These are phyloP conservation scores for Cyclotella kingstonii DNA, from an alignment of 108 stramenopile species.

Conservation along the genomic window DNA sequence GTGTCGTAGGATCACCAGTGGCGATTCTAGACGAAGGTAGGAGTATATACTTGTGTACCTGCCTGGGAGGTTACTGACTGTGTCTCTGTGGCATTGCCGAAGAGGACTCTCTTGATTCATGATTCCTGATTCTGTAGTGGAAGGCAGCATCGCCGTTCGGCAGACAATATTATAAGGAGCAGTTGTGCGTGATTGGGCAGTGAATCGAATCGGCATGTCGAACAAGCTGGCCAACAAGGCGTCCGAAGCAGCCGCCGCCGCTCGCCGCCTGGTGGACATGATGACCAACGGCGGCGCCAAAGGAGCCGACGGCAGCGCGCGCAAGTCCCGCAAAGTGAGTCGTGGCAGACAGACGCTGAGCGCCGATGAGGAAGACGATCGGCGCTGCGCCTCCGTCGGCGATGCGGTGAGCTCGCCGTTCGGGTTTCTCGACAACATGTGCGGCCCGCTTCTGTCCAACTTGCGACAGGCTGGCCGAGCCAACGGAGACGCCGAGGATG, in stretches of 20 bases:
- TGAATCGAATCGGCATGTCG: too few relatives aligned
- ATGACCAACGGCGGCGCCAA: constrained; percentile 14
- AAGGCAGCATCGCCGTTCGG: too few relatives aligned
- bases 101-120: too few relatives aligned
- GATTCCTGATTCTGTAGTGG: too few relatives aligned
- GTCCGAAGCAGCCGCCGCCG: constrained; percentile 24
- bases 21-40: too few relatives aligned
- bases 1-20: too few relatives aligned
- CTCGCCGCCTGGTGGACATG: constrained; percentile 21
- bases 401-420: background rate
- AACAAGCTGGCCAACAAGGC: constrained; percentile 9
- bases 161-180: background rate
- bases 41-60: too few relatives aligned
- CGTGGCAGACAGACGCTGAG: too few relatives aligned
- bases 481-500: constrained; percentile 18
- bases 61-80: too few relatives aligned
- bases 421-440: constrained; percentile 42
- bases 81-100: too few relatives aligned
- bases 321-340: too few relatives aligned
- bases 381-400: background rate
- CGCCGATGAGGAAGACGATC: constrained; percentile 1
- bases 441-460: constrained; percentile 36
- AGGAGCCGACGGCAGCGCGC: background rate
- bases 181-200: too few relatives aligned
- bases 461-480: constrained; percentile 5